These are phyloP conservation scores for Tulasnella calospora DNA, from an alignment of 768 basidiomycete species.

Conservation along the genomic window DNA sequence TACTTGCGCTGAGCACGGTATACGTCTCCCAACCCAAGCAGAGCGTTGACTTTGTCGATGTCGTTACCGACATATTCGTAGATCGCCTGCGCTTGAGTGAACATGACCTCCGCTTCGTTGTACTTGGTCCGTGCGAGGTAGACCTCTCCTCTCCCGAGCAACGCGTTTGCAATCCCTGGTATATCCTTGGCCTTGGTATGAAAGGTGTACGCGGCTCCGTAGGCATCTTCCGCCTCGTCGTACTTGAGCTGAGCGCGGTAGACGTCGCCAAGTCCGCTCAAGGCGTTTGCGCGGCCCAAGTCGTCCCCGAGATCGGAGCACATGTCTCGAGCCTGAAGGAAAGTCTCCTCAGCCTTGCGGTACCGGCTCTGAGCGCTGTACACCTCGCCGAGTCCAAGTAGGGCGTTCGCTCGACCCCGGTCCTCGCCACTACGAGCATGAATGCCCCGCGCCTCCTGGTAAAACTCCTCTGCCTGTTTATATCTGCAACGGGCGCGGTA, in stretches of 20 bases:
- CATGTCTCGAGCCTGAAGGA: not conserved
- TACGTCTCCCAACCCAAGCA: not conserved
- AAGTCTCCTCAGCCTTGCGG: not conserved
- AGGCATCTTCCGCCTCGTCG: not conserved
- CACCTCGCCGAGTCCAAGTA: not conserved
- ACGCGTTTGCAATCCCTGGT: not conserved
- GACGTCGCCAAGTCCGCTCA: not conserved
- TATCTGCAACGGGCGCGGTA: not conserved
- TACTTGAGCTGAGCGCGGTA: not conserved
- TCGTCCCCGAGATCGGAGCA: not conserved
- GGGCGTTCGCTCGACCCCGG: not conserved
- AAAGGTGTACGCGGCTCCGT: not conserved
- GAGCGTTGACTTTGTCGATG: not conserved
- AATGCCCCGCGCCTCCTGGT: not conserved
- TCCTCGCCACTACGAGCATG: not conserved
- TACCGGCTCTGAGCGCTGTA: not conserved
- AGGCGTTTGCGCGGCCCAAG: not conserved
- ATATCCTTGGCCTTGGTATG: not conserved
- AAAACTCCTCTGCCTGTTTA: not conserved
- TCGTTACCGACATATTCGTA: not conserved
- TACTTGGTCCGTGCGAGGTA: not conserved
- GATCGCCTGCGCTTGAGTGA: not conserved
- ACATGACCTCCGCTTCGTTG: not conserved
- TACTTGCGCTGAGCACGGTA: not conserved
- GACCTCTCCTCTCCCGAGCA: not conserved